These are phyloP conservation scores for Ophiostoma montium DNA, from an alignment of 2,329 filamentous ascomycete genomes.

Conservation along the genomic window DNA sequence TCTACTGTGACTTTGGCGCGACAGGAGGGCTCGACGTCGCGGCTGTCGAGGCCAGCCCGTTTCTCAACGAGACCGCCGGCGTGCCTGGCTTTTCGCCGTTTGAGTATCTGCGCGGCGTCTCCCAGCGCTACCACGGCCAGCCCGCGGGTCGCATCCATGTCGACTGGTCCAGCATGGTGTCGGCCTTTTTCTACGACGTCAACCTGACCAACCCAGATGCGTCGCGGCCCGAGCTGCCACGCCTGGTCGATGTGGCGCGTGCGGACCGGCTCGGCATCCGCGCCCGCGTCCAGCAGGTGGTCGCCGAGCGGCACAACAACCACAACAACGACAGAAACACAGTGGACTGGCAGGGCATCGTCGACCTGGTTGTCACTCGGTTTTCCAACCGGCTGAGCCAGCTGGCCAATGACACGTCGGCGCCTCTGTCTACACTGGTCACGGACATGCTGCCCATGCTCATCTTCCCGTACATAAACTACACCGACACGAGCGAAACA, in stretches of 20 bases:
- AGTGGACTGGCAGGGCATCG: conserved; percentile 52
- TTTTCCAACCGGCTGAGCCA: conserved; percentile 41
- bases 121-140: conserved; percentile 32
- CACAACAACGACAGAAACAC: conserved; percentile 21
- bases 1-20: conserved; percentile 47
- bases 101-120: conserved; percentile 27
- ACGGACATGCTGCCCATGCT: conserved; percentile 18
- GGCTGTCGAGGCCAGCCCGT: conserved; percentile 13
- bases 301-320: conserved; percentile 4
- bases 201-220: conserved; percentile 31
- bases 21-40: conserved; percentile 24
- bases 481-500: conserved; percentile 17
- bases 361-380: conserved; percentile 50
- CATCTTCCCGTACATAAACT: conserved; percentile 28
- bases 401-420: conserved; percentile 19
- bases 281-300: conserved; percentile 19
- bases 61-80: conserved; percentile 12
- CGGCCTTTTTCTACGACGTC: conserved; percentile 34
- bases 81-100: conserved; percentile 6
- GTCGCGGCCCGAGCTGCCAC: conserved; percentile 15
- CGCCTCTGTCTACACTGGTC: conserved; percentile 24
- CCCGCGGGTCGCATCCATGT: conserved; percentile 26
- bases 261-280: conserved; percentile 15
- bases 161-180: conserved; percentile 37
- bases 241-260: conserved; percentile 14